A percentile compares a stretch with the other conserved stretches of the same genome.
Evolutionary conservation across 805 yeast genomes (phyloP).

Genomic region (Cyberlindnera meyerae): DNA sequence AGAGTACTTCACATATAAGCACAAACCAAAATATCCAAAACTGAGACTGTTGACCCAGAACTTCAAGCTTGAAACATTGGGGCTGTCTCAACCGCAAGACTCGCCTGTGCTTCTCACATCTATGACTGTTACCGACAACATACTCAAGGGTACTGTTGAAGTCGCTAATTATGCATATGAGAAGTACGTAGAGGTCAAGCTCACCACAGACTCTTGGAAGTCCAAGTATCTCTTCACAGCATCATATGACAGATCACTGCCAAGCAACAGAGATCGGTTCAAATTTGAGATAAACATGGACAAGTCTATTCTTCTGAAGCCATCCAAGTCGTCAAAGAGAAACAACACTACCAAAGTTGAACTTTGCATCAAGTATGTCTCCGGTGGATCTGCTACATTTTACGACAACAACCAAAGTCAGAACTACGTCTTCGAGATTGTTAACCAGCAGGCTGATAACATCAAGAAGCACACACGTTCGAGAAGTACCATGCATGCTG

Average conservation of each 20-base stretch:
- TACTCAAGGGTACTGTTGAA: conserved; percentile 35
- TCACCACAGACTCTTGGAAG: conserved; percentile 47
- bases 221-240: conserved; percentile 38
- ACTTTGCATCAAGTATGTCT: conserved; percentile 37
- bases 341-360: conserved; percentile 23
- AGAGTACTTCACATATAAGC: conserved; percentile 18
- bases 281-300: conserved; percentile 44
- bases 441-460: conserved; percentile 13
- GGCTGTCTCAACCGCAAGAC: conserved; percentile 18
- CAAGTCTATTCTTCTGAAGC: conserved; percentile 20
- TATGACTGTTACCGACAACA: conserved; percentile 37
- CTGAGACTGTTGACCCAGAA: conserved; percentile 19
- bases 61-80: conserved; percentile 11
- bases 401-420: conserved; percentile 39
- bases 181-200: conserved; percentile 39
- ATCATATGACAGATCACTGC: conserved; percentile 22
- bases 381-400: conserved; percentile 24
- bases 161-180: conserved; percentile 36
- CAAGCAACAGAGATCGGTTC: conserved; percentile 36
- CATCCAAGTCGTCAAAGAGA: conserved; percentile 9
- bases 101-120: conserved; percentile 34
- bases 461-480: background rate
- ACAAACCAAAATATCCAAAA: conserved; percentile 11
- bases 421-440: conserved; percentile 34
- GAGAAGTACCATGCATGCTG: background rate